Evolutionary conservation across 768 basidiomycete genomes (phyloP), one percentile per base, ranked within the genome.

Genomic region (Termitomyces sp.): DNA sequence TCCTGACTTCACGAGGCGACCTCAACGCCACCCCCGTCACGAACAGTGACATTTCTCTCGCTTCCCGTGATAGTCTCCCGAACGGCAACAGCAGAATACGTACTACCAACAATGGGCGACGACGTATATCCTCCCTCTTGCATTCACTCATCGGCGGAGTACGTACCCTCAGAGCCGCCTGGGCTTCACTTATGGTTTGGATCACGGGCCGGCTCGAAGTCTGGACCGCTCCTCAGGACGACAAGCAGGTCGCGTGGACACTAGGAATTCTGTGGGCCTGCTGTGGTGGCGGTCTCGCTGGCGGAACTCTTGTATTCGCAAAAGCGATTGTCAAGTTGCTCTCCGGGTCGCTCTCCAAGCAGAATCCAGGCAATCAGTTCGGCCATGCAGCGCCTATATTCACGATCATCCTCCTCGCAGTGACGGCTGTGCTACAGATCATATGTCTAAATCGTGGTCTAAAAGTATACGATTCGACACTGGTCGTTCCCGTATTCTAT

Each of bases 211-310:
- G 80, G 68, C 74, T 95, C 54, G 93, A 96, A 69, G 66, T 72
- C 1, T 90, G 91, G 88, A 89, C 89, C 8, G 87, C 84, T 33
- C 80, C 88, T 13, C 90, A 89, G 68, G 90, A 90, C 69, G 96
- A 98, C 69, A 90, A 84, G 66, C 87, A 88, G 57, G 79, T 98
- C 45, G 89, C 90, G 7, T 97, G 94, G 92, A 88, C 91, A 32
- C 80, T 96, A 49, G 96, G 95, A 15, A 93, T 98, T 54, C 89
- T 89, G 1, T 98, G 96, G 96, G 91, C 94, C 2, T 94, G 94
- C 63, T 87, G 88, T 58, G 95, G 96, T 38, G 96, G 96, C 13
- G 90, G 93, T 39, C 78, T 98, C 42, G 93, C 94, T 7, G 96
- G 96, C 6, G 87, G 88, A 45, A 91, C 88, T 73, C 79, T 98